Evolutionary conservation across 306 rosid species (phyloP).

Genomic region (Pyrus betulifolia): DNA sequence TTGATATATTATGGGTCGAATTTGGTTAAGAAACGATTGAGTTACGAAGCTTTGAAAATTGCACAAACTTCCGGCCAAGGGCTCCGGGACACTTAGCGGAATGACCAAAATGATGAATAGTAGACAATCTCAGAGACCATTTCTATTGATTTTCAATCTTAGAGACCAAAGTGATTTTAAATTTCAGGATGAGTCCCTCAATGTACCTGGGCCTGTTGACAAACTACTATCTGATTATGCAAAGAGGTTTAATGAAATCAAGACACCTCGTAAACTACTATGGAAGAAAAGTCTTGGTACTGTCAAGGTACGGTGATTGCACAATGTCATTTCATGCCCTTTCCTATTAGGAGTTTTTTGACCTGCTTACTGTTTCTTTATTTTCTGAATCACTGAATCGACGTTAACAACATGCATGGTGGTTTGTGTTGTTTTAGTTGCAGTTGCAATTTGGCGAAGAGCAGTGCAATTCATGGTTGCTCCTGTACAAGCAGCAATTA

Average conservation of each 20-base stretch:
- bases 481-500: slow-evolving; percentile 80
- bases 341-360: not conserved
- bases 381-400: not conserved
- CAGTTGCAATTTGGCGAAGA: slow-evolving; percentile 92
- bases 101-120: no score
- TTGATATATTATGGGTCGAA: no score
- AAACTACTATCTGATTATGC: slow-evolving; percentile 77
- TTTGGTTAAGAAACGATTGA: no score
- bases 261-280: slow-evolving; percentile 84
- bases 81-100: no score
- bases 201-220: slow-evolving; percentile 61
- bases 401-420: not conserved
- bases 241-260: slow-evolving; percentile 80
- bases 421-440: slow-evolving; percentile 38
- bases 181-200: slow-evolving; percentile 75
- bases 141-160: no score
- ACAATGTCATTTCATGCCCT: not conserved
- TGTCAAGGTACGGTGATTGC: slow-evolving; percentile 60
- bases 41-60: no score
- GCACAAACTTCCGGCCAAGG: no score
- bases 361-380: not conserved
- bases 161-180: not conserved
- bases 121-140: no score
- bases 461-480: slow-evolving; percentile 68
- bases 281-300: slow-evolving; percentile 94